Evolutionary conservation across 345 rosid species (phyloP).

Genomic region (Arabis hirsuta): DNA sequence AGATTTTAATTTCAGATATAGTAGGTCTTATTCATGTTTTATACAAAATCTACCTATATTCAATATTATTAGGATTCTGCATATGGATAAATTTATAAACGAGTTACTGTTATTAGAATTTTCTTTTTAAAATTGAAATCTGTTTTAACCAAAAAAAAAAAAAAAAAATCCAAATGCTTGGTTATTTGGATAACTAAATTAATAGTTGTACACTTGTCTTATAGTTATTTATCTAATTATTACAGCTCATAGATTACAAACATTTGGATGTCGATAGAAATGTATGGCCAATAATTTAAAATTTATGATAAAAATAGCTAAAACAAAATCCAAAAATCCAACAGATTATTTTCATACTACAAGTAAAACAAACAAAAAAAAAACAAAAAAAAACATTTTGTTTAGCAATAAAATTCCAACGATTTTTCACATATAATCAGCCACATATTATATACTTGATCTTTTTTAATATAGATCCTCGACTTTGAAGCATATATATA

Average conservation of each 20-base stretch:
- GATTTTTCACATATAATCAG: neutral
- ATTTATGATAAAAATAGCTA: conserved; percentile 13
- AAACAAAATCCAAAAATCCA: conserved; percentile 23
- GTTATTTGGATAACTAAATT: conserved; percentile 17
- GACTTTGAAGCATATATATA: conserved; percentile 23
- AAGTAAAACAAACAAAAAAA: neutral
- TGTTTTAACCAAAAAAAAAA: no score
- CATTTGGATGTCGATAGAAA: conserved; percentile 5
- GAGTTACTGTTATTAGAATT: no score
- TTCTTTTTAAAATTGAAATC: no score
- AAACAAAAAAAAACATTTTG: neutral
- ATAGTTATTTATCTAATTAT: neutral
- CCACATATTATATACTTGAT: neutral
- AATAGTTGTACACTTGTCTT: conserved; percentile 8
- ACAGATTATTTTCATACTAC: conserved; percentile 5
- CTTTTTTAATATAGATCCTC: neutral
- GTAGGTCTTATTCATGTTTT: no score
- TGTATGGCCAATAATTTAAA: neutral
- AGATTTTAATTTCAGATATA: no score
- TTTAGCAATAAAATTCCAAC: neutral
- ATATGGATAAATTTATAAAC: no score
- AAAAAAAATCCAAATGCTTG: conserved; percentile 1
- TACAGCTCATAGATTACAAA: conserved; percentile 22
- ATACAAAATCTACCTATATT: no score
- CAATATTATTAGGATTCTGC: no score